phyloP scores from a whole-genome alignment of 129 eudicot genomes.

The Glebionis coronaria region DNA sequence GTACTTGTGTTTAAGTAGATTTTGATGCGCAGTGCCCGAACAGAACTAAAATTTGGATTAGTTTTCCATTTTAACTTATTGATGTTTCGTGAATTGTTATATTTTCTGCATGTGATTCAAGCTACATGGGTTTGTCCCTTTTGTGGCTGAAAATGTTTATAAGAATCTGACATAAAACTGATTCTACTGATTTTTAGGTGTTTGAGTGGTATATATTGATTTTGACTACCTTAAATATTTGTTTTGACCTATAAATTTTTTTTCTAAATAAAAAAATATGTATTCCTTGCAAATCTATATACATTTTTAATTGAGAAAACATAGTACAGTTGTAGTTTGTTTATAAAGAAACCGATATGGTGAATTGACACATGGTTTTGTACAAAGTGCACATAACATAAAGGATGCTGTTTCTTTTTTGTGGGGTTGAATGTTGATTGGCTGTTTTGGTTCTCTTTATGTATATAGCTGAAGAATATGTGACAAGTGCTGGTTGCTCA shows the following conservation, averaged over 20 bases:
- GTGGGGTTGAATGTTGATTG: conserved; percentile 13
- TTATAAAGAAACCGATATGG: neutral
- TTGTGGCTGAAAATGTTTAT: neutral
- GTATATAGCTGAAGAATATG: neutral
- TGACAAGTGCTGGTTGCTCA: conserved; percentile 22
- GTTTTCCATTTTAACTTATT: neutral
- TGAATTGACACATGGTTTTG: conserved; percentile 13
- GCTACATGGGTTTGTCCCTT: neutral
- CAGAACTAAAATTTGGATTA: no score
- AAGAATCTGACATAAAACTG: neutral
- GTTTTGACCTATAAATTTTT: neutral
- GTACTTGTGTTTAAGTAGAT: no score
- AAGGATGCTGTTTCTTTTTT: neutral
- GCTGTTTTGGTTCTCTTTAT: conserved; percentile 14
- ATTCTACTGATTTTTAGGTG: neutral
- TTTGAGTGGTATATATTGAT: neutral
- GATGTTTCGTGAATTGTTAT: neutral
- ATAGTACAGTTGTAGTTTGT: neutral
- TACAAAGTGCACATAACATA: conserved; percentile 16
- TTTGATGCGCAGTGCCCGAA: no score
- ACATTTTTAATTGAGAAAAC: no score
- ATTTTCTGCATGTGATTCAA: neutral
- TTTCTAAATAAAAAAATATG: neutral
- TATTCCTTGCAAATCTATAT: neutral
- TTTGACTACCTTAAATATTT: neutral